Conservation (phyloP, 2,329 filamentous ascomycete species). For the Ceratocystis alfenasii region DNA sequence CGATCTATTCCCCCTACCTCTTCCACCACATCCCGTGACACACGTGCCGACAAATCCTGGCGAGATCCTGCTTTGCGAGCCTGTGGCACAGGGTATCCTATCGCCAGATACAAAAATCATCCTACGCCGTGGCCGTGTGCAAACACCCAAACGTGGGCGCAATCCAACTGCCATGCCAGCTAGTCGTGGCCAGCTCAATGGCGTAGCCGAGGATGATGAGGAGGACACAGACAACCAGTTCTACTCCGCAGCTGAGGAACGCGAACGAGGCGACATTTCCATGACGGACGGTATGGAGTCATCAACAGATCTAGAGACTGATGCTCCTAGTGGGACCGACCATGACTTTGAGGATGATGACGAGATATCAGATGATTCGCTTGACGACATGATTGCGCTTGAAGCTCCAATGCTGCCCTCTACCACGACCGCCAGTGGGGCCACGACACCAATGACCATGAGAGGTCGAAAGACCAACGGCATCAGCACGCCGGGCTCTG, state of each 20-base stretch:
- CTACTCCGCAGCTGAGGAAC: slow-evolving; percentile 81
- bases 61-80: slow-evolving; percentile 85
- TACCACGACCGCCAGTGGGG: slow-evolving; percentile 52
- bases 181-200: slow-evolving; percentile 43
- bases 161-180: slow-evolving; percentile 36
- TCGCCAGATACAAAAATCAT: slow-evolving; percentile 71
- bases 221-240: slow-evolving; percentile 79
- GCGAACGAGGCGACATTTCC: slow-evolving; percentile 41
- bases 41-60: slow-evolving; percentile 75
- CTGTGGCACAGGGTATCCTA: slow-evolving; percentile 77
- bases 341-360: slow-evolving; percentile 65
- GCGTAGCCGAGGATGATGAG: slow-evolving; percentile 50
- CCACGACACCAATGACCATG: slow-evolving; percentile 73
- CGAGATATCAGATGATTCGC: slow-evolving; percentile 77
- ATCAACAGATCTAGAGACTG: slow-evolving; percentile 50
- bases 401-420: slow-evolving; percentile 66
- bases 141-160: slow-evolving; percentile 41
- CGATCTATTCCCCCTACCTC: slow-evolving; percentile 63
- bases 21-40: slow-evolving; percentile 75
- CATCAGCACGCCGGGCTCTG: slow-evolving; percentile 69
- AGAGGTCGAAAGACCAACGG: slow-evolving; percentile 57
- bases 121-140: slow-evolving; percentile 52
- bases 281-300: slow-evolving; percentile 46
- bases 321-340: slow-evolving; percentile 54
- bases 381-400: slow-evolving; percentile 88